Base-by-base conservation (phyloP, 2,329 filamentous ascomycete genomes). In the Rhexocercosporidium sp. region DNA sequence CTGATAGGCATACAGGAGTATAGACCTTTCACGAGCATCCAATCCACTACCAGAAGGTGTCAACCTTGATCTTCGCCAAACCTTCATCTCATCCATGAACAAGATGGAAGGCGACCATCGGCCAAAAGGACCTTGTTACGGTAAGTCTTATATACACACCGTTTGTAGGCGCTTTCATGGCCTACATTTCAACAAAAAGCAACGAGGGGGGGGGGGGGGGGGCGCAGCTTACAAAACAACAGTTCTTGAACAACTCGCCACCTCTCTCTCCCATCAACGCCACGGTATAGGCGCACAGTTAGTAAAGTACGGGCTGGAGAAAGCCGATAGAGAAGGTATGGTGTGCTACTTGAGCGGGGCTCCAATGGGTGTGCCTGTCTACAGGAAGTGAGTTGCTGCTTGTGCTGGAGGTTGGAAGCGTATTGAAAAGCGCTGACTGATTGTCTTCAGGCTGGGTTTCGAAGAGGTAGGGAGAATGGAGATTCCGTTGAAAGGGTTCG, bases 381-480 rank as follows among this genome's bases (percentile, higher is more conserved):
- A 62, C 47, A 25, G 22, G 20, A 56, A 66, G 53, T 39, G 22
- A 39, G 53, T 56, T n/a, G 11, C 49, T 37, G 11, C 46, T 22
- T 22, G 16, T n/a, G 16, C 41, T 20, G 41, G 4, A 44, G 16
- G 16, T 20, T 44, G 3, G 9, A 9, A 18, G 41, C 41, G 8
- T 14, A n/a, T 18, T 16, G 39, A n/a, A 5, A 20, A 44, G 14
- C 20, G 53, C 31, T 56, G 18, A 56, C n/a, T 9, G n/a, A 12
- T 25, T 39, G 4, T 18, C 18, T 29, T 9, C n/a, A 56, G 53
- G 20, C 41, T 56, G 25, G 59, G 49, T n/a, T 57, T 66, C 41
- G 59, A 56, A 25, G 64, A 56, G n/a, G 57, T 56, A 14, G 64
- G 64, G 20, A 54, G 59, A 20, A 14, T 62, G 64, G 59, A 66